Conservation (phyloP, 331 rosid genomes). For the Spiraea crenata region DNA sequence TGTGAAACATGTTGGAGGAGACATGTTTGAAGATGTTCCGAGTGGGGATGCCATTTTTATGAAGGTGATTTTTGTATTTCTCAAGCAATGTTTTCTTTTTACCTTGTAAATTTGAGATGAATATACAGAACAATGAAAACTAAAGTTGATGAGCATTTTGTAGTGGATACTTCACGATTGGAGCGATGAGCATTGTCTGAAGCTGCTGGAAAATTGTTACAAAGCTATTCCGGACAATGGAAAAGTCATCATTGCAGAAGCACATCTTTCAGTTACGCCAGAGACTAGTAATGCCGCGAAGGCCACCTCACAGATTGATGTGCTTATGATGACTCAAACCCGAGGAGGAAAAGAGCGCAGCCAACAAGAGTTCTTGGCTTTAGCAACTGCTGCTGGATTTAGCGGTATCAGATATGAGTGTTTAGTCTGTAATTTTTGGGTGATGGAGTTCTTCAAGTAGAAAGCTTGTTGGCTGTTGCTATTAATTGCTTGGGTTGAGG, state of each 20-base stretch:
- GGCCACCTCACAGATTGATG: conserved; percentile 7
- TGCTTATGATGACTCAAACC: conserved; percentile 42
- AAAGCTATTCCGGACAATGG: conserved; percentile 46
- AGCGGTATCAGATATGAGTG: conserved; percentile 36
- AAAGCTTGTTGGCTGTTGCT: no score
- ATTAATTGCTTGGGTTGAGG: no score
- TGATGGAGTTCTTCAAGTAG: conserved; percentile 31
- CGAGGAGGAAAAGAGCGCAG: conserved; percentile 46
- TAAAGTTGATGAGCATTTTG: no score
- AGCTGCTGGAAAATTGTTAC: conserved; percentile 51
- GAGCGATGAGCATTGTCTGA: conserved; percentile 52
- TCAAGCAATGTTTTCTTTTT: background rate
- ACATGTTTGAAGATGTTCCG: conserved; percentile 12
- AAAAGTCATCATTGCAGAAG: conserved; percentile 45
- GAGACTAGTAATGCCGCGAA: conserved; percentile 24
- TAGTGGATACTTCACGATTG: conserved; percentile 42
- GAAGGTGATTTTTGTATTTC: background rate
- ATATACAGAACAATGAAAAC: no score
- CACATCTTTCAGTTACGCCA: conserved; percentile 27
- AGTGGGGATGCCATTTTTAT: conserved; percentile 12
- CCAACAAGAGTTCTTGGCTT: conserved; percentile 34
- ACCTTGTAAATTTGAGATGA: background rate
- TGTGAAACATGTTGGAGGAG: conserved; percentile 15
- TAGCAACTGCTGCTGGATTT: conserved; percentile 54
- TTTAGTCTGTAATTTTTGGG: conserved; percentile 6